These are phyloP conservation scores for Gnetum montanum DNA, from an alignment of 75 land plant species.

Conservation along the genomic window DNA sequence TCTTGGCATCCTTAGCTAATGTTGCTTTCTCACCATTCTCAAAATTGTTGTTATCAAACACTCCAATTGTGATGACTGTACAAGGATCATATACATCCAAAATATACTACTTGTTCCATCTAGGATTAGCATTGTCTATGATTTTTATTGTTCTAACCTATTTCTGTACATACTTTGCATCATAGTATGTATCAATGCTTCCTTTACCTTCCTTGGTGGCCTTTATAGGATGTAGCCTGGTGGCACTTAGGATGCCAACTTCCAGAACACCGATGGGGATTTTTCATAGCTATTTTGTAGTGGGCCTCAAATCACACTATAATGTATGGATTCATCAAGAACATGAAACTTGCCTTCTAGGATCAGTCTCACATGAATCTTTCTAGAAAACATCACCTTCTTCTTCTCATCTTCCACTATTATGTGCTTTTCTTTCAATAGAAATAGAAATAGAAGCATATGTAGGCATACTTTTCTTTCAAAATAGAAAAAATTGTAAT, in stretches of 20 bases:
- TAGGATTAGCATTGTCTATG: constrained; percentile 38
- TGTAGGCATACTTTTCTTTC: too few species aligned
- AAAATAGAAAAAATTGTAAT: too few species aligned
- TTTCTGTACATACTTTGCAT: constrained; percentile 71
- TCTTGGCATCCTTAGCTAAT: constrained; percentile 25
- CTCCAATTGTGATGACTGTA: constrained; percentile 67
- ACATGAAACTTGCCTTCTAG: constrained; percentile 79
- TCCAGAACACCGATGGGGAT: constrained; percentile 57
- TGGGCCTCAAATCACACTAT: constrained; percentile 47
- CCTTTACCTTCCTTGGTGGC: constrained; percentile 46
- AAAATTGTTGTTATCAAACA: constrained; percentile 23
- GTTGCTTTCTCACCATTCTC: constrained; percentile 3
- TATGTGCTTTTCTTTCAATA: too few species aligned
- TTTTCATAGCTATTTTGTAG: constrained; percentile 65
- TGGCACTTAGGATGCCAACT: constrained; percentile 55
- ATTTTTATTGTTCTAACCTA: constrained; percentile 72
- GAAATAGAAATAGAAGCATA: too few species aligned
- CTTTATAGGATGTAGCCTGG: constrained; percentile 46
- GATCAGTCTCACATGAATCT: constrained; percentile 49
- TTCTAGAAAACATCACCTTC: constrained; percentile 12
- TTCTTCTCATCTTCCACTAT: too few species aligned
- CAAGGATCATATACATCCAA: constrained; percentile 82
- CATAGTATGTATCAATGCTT: constrained; percentile 55
- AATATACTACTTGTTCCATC: constrained; percentile 81
- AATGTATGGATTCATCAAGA: constrained; percentile 58